phyloP scores from a whole-genome alignment of 2,329 filamentous ascomycete species.

The Sclerotinia nivalis region DNA sequence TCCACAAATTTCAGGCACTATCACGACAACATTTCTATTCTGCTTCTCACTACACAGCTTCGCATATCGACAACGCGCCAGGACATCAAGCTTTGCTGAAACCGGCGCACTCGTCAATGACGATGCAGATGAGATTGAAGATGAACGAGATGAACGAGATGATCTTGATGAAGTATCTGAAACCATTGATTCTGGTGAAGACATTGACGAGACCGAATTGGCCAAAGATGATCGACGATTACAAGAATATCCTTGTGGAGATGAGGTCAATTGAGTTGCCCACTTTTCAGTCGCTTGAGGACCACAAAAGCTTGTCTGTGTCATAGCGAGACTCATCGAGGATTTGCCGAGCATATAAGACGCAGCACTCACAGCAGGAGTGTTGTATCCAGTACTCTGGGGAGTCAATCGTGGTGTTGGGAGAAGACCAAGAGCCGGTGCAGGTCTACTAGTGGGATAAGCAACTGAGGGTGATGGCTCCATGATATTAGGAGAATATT shows the following conservation, averaged over 20 bases:
- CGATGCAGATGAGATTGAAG: conserved; percentile 64
- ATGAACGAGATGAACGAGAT: conserved; percentile 65
- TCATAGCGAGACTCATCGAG: conserved; percentile 63
- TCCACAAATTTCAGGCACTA: conserved; percentile 59
- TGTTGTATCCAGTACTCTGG: conserved; percentile 56
- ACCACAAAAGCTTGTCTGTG: conserved; percentile 51
- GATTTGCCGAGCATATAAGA: conserved; percentile 52
- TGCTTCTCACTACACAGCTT: conserved; percentile 60
- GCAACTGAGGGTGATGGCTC: conserved; percentile 50
- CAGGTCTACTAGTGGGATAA: conserved; percentile 50
- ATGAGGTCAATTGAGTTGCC: conserved; percentile 50
- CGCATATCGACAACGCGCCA: conserved; percentile 63
- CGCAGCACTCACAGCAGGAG: conserved; percentile 59
- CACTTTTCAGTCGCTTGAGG: conserved; percentile 56
- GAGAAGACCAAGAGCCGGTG: conserved; percentile 56
- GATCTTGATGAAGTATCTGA: conserved; percentile 58
- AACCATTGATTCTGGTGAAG: conserved; percentile 67
- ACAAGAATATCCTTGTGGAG: conserved; percentile 53
- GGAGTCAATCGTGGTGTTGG: conserved; percentile 61
- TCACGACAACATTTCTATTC: conserved; percentile 55
- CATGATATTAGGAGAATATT: conserved; percentile 49
- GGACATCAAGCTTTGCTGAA: conserved; percentile 56
- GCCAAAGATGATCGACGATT: conserved; percentile 63
- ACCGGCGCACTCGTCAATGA: conserved; percentile 60
- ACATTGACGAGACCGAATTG: conserved; percentile 62